Conservation (phyloP, 2,329 filamentous ascomycete genomes). For the Helminthosporium solani region DNA sequence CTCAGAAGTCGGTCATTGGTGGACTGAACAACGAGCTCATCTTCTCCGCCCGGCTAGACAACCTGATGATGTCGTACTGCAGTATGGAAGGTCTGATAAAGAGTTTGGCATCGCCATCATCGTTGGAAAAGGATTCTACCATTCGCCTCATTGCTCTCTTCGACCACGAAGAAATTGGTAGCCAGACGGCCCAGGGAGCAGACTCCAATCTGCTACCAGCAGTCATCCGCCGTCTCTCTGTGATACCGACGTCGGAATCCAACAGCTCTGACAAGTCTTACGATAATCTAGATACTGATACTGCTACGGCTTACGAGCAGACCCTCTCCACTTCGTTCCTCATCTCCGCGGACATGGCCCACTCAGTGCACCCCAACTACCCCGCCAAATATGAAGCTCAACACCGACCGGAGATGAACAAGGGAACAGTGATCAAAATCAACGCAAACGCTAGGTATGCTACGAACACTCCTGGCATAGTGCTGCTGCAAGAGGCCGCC, state of each 20-base stretch:
- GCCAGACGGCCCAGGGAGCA: constrained; percentile 86
- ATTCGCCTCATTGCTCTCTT: constrained; percentile 95
- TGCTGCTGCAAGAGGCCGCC: constrained; percentile 85
- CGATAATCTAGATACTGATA: constrained; percentile 59
- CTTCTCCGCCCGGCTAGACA: constrained; percentile 93
- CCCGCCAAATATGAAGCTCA: constrained; percentile 84
- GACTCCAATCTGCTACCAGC: constrained; percentile 88
- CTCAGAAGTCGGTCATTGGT: constrained; percentile 84
- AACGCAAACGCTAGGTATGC: constrained; percentile 97
- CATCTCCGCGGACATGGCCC: constrained; percentile 95
- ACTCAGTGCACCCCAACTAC: constrained; percentile 95
- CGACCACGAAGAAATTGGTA: constrained; percentile 97
- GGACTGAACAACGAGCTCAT: constrained; percentile 92
- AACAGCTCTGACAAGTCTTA: constrained; percentile 65
- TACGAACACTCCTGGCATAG: constrained; percentile 93
- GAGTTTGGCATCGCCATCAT: constrained; percentile 64
- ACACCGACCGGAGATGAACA: constrained; percentile 94
- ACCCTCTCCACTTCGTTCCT: constrained; percentile 89
- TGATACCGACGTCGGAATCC: constrained; percentile 64
- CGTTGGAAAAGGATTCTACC: constrained; percentile 72
- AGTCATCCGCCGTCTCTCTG: constrained; percentile 81
- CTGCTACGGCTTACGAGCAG: constrained; percentile 85
- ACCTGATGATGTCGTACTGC: constrained; percentile 95
- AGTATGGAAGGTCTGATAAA: constrained; percentile 80
- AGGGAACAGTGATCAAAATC: constrained; percentile 94